A percentile compares a stretch with the other conserved stretches of the same genome.
phyloP scores from a whole-genome alignment of 169 alveolate species.

The Plasmodium coatneyi region DNA sequence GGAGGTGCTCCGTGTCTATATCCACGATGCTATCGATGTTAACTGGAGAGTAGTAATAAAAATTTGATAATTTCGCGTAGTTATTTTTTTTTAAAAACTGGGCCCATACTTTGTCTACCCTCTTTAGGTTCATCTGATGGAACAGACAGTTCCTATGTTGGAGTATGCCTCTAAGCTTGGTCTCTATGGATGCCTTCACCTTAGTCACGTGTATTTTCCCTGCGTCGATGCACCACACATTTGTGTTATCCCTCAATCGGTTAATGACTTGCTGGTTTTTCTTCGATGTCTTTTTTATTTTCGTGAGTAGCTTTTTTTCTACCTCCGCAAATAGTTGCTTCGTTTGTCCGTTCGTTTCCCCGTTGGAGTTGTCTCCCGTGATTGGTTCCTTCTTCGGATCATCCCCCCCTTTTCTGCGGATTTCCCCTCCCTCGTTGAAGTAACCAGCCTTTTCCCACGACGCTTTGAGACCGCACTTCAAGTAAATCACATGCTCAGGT shows the following conservation, averaged over 20 bases:
- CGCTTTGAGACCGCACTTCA: not conserved
- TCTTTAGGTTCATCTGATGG: slow-evolving; percentile 39
- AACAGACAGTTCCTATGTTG: slow-evolving; percentile 40
- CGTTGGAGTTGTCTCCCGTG: not conserved
- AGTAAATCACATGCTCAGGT: slow-evolving; percentile 42
- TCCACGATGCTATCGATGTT: slow-evolving; percentile 44
- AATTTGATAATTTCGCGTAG: slow-evolving; percentile 37
- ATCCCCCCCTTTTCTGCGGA: too few species aligned
- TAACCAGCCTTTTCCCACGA: not conserved
- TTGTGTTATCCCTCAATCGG: slow-evolving; percentile 6
- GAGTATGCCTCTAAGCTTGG: not conserved
- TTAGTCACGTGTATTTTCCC: slow-evolving; percentile 14
- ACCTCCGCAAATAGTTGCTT: not conserved
- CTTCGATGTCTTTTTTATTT: slow-evolving; percentile 21
- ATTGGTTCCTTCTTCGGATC: not conserved
- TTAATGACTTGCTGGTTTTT: slow-evolving; percentile 13
- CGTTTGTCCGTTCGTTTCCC: not conserved
- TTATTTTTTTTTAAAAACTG: slow-evolving; percentile 64
- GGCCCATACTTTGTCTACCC: slow-evolving; percentile 70
- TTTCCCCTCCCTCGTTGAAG: not conserved
- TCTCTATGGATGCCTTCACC: slow-evolving; percentile 24
- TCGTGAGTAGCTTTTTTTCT: not conserved
- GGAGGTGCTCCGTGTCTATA: slow-evolving; percentile 31
- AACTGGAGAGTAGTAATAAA: slow-evolving; percentile 60
- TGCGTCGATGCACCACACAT: slow-evolving; percentile 36